Conservation (phyloP, 2,329 filamentous ascomycete genomes). For the Ceratocystis alfenasii region DNA sequence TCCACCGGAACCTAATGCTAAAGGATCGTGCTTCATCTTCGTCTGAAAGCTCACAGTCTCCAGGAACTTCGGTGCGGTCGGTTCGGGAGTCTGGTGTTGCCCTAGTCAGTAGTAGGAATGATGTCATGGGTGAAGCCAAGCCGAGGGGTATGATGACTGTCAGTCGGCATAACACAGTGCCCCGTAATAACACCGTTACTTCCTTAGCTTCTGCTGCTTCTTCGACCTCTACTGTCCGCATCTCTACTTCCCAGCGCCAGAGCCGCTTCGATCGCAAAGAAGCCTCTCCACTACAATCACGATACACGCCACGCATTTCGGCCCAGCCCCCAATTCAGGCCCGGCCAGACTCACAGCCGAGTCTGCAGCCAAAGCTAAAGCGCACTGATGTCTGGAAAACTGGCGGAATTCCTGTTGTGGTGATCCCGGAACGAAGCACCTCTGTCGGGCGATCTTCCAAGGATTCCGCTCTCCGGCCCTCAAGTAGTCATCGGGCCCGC, state of each 20-base stretch:
- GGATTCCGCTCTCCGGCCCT: constrained; percentile 47
- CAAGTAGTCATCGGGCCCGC: constrained; percentile 46
- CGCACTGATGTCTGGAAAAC: constrained; percentile 42
- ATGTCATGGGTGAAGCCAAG: not conserved
- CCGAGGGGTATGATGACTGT: not conserved
- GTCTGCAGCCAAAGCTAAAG: constrained; percentile 27
- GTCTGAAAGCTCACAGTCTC: constrained; percentile 31
- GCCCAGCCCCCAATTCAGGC: constrained; percentile 7
- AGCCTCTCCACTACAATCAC: constrained; percentile 7
- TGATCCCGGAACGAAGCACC: constrained; percentile 47
- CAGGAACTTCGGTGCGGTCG: constrained; percentile 35
- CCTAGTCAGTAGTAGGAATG: constrained; percentile 25
- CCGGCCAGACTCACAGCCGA: constrained; percentile 27
- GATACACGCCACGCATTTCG: not conserved
- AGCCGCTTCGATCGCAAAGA: constrained; percentile 3
- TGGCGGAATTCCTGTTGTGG: constrained; percentile 50
- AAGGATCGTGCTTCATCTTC: constrained; percentile 35
- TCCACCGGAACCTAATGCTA: constrained; percentile 42
- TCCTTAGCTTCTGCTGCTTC: constrained; percentile 9
- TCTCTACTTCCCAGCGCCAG: constrained; percentile 9
- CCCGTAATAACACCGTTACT: constrained; percentile 5
- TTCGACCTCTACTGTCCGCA: not conserved
- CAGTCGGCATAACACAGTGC: constrained; percentile 3
- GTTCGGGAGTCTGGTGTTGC: constrained; percentile 32
- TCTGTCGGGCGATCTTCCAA: constrained; percentile 37